Evolutionary conservation across 2,329 filamentous ascomycete genomes (phyloP).

Genomic region (Orbilia quercus): DNA sequence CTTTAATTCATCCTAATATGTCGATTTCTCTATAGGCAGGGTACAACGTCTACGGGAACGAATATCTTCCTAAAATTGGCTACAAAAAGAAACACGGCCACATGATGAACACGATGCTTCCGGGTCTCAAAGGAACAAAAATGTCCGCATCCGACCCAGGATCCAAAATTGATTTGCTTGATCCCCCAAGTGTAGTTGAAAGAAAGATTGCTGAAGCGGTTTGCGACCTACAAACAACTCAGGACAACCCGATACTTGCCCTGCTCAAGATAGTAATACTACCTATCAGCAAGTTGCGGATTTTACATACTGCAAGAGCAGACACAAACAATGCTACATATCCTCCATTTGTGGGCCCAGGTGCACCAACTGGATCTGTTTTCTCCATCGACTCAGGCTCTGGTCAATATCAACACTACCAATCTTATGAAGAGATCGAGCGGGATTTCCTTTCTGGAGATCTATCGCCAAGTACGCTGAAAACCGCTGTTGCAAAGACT

Average conservation of each 20-base stretch:
- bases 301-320: neutral
- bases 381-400: slow-evolving; percentile 8
- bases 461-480: slow-evolving; percentile 13
- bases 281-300: slow-evolving; percentile 18
- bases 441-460: slow-evolving; percentile 18
- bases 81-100: slow-evolving; percentile 30
- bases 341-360: neutral
- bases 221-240: slow-evolving; percentile 6
- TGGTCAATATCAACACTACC: slow-evolving; percentile 22
- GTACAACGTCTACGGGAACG: slow-evolving; percentile 23
- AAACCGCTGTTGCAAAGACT: slow-evolving; percentile 15
- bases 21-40: slow-evolving; percentile 11
- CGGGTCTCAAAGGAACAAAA: slow-evolving; percentile 39
- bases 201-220: slow-evolving; percentile 31
- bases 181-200: slow-evolving; percentile 28
- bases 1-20: neutral
- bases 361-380: slow-evolving; percentile 1
- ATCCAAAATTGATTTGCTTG: slow-evolving; percentile 49
- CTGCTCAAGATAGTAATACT: slow-evolving; percentile 25
- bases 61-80: slow-evolving; percentile 40
- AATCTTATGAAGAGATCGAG: slow-evolving; percentile 48
- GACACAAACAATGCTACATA: neutral
- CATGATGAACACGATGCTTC: slow-evolving; percentile 36
- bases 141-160: slow-evolving; percentile 48
- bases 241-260: slow-evolving; percentile 22